A percentile compares a stretch with the other conserved stretches of the same genome.
Conservation (phyloP, 768 basidiomycete genomes). For the Russula dissimulans region DNA sequence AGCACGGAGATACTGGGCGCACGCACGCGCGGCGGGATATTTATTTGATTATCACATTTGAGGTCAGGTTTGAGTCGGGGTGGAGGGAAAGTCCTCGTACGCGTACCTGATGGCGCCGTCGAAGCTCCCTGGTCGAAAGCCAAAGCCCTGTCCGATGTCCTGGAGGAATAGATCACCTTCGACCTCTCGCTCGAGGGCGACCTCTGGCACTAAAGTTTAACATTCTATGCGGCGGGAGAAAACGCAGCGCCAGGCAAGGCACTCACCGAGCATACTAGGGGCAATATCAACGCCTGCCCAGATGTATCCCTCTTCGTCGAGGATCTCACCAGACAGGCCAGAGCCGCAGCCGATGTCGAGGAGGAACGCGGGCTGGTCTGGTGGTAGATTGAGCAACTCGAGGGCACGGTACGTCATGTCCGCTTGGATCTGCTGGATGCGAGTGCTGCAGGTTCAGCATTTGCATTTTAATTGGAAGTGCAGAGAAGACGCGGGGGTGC, state of each 20-base stretch:
- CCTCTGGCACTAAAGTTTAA: conserved; percentile 44
- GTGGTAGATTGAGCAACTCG: conserved; percentile 78
- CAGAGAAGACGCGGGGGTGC: not conserved
- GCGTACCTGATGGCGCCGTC: conserved; percentile 92
- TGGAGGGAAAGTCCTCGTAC: conserved; percentile 16
- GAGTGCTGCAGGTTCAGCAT: conserved; percentile 47
- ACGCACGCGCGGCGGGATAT: too few species aligned
- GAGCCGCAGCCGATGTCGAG: conserved; percentile 97
- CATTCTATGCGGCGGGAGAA: not conserved
- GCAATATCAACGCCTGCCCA: conserved; percentile 95
- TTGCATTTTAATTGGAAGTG: not conserved
- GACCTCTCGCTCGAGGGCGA: conserved; percentile 89
- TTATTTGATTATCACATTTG: too few species aligned
- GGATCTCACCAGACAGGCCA: conserved; percentile 92
- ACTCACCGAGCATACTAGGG: conserved; percentile 91
- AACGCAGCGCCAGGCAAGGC: too few species aligned
- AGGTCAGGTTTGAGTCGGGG: not conserved
- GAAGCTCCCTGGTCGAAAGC: conserved; percentile 93
- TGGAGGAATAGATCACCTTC: conserved; percentile 95
- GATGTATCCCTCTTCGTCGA: conserved; percentile 86
- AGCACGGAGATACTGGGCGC: conserved; percentile 83
- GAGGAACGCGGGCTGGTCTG: conserved; percentile 71
- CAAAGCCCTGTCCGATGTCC: conserved; percentile 97
- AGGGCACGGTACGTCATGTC: conserved; percentile 96
- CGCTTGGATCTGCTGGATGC: conserved; percentile 93